Base-by-base conservation (phyloP, 2,329 filamentous ascomycete genomes). In the Trichoderma asperellum region DNA sequence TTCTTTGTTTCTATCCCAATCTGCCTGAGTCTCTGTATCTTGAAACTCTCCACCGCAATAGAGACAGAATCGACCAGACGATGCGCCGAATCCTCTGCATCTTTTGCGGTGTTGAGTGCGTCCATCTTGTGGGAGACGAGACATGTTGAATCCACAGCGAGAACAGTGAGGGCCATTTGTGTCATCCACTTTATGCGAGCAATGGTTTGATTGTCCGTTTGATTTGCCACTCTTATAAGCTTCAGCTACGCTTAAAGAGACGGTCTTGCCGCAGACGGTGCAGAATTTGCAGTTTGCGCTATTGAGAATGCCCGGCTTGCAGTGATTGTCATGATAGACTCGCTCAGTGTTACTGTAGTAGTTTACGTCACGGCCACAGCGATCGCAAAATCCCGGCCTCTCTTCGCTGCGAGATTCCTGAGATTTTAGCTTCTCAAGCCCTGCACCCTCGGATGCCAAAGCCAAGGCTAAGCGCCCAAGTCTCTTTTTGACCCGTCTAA, bases 261-360 rank as follows among this genome's bases (percentile, higher is more conserved):
- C 29, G 24, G 61, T 34, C 35, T 21, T 43, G n/a, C 72, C 71
- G 27, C 72, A 73, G 2, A 47, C 4, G 2, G 56, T 59, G 53
- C 72, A 73, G 61, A 72, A 73, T 12, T n/a, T 58, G 40, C 61
- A 68, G 2, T 60, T 40, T 6, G 60, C 68, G n/a, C 55, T 43
- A n/a, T 66, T 47, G 21, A 52, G 37, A 14, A 60, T 62, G 5
- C 35, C 52, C 2, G 53, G 66, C n/a, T 16, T 11, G 47, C 71
- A 72, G 34, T 59, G 27, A 12, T 29, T 37, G 43, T 69, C 58
- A 52, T 72, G 71, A 35, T 70, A 69, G 5, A 35, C 18, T 34
- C 24, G 55, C 32, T 73, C 72, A 27, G n/a, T 35, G 1, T 52
- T 49, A 14, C 24, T 69, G 8, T 24, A 29, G n/a, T 71, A 70